Evolutionary conservation across 2,329 filamentous ascomycete genomes (phyloP).

Genomic region (Sarocladium strictum): DNA sequence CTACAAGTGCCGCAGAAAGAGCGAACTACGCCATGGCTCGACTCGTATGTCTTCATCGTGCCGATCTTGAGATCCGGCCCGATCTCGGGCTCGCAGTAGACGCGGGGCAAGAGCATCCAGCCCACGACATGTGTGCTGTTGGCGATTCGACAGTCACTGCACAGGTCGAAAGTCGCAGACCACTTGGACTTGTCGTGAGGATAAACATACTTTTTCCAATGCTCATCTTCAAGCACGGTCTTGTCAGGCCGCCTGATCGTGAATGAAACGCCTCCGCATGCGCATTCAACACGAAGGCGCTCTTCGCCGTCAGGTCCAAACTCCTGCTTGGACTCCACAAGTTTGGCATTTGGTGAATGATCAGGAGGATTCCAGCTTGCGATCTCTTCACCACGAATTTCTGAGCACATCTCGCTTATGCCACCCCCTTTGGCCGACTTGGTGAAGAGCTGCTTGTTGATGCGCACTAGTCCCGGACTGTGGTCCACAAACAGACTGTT

Average conservation of each 20-base stretch:
- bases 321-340: constrained; percentile 23
- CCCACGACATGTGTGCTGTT: constrained; percentile 34
- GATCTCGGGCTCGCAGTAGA: constrained; percentile 29
- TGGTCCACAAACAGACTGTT: constrained; percentile 34
- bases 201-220: constrained; percentile 27
- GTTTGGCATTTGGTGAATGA: constrained; percentile 19
- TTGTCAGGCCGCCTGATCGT: constrained; percentile 33
- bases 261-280: constrained; percentile 42
- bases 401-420: constrained; percentile 28
- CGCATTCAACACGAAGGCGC: constrained; percentile 36
- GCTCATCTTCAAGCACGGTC: constrained; percentile 22
- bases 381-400: constrained; percentile 23
- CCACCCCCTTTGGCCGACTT: constrained; percentile 30
- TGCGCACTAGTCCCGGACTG: constrained; percentile 26
- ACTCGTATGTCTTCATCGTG: constrained; percentile 36
- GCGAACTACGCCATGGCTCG: constrained; percentile 31
- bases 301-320: constrained; percentile 29
- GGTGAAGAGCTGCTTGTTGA: constrained; percentile 30
- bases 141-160: constrained; percentile 38
- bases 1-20: constrained; percentile 42
- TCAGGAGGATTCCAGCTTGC: constrained; percentile 29
- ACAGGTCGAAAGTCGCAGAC: constrained; percentile 34
- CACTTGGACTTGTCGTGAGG: constrained; percentile 34
- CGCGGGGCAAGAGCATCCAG: constrained; percentile 37
- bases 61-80: constrained; percentile 31